These are phyloP conservation scores for Colletotrichum nymphaeae DNA, from an alignment of 2,329 filamentous ascomycete genomes.

Conservation along the genomic window DNA sequence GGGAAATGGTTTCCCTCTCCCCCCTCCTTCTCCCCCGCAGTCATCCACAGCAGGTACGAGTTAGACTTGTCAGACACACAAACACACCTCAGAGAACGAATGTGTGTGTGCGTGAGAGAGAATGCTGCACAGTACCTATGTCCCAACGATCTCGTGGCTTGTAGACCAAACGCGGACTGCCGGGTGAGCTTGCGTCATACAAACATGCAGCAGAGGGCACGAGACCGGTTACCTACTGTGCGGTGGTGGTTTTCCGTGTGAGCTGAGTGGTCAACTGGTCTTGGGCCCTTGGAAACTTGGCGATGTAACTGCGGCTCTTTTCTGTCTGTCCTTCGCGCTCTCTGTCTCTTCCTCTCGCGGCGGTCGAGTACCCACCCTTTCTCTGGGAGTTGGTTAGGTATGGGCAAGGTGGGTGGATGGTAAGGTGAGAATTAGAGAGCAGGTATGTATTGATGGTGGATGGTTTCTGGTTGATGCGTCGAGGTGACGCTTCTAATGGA, in stretches of 20 bases:
- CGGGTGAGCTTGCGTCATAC: slow-evolving; percentile 19
- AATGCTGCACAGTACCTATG: background rate
- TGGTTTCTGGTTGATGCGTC: background rate
- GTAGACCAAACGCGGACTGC: background rate
- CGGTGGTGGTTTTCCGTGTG: background rate
- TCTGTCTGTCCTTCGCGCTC: too few relatives aligned
- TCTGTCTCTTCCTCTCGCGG: background rate
- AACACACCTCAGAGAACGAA: too few relatives aligned
- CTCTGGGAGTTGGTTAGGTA: too few relatives aligned
- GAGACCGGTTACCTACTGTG: slow-evolving; percentile 7
- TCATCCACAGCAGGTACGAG: background rate
- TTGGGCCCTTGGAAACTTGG: background rate
- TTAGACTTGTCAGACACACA: background rate
- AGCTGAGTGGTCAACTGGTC: background rate
- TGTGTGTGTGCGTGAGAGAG: background rate
- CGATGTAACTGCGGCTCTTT: background rate
- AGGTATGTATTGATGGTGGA: background rate
- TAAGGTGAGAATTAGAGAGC: background rate
- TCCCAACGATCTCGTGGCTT: background rate
- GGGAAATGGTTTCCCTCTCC: too few relatives aligned
- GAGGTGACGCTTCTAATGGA: background rate
- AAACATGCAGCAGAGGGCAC: slow-evolving; percentile 15
- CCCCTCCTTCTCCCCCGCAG: background rate
- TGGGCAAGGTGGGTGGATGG: background rate
- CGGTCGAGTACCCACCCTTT: too few relatives aligned